Evolutionary conservation across 2,329 filamentous ascomycete genomes (phyloP), one percentile per base, ranked within the genome.

Genomic region (Colletotrichum tropicicola): DNA sequence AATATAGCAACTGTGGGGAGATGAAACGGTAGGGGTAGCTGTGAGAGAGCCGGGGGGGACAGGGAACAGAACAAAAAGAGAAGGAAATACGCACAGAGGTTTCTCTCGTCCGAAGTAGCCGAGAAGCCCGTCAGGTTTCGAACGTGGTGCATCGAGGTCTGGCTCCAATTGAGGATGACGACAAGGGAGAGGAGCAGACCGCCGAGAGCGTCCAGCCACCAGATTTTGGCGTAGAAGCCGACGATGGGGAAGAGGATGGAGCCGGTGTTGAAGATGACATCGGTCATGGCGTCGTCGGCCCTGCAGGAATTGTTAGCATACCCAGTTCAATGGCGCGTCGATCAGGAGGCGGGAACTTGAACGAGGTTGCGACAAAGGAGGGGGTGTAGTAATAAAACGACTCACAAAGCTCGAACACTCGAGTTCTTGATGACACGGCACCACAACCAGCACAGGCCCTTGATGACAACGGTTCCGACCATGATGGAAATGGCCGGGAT

Each of bases 181-280:
- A 93, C 89, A 4, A 90, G 71, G 9, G 92, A 94, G n/a, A 97
- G 86, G 5, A 94, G 70, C 30, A 96, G 83, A 72, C 93, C 93
- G 59, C 93, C 93, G 1, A 92, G 83, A 6, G 92, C 88, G 73
- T 97, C 93, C 27, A 96, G 85, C 90, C 91, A 97, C 93, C 93
- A 96, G 59, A 94, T 83, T 13, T 83, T 81, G n/a, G 86, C 84
- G 71, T 91, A 94, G 79, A 87, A 94, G 23, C 92, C 92, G 58
- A 92, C 83, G 8, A 97, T 87, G 1, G 94, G 94, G 73, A 97
- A 97, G 23, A 96, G 84, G 72, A 97, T 96, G 68, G 91, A 94
- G 72, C 96, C 95, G 1, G 88, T 88, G 78, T 97, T 97, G 85
- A 97, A 97, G 30, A 97, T 89, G 27, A 97, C 92, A 72, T 97